Evolutionary conservation across 2,329 filamentous ascomycete genomes (phyloP).

Genomic region (Lecanicillium sp.): DNA sequence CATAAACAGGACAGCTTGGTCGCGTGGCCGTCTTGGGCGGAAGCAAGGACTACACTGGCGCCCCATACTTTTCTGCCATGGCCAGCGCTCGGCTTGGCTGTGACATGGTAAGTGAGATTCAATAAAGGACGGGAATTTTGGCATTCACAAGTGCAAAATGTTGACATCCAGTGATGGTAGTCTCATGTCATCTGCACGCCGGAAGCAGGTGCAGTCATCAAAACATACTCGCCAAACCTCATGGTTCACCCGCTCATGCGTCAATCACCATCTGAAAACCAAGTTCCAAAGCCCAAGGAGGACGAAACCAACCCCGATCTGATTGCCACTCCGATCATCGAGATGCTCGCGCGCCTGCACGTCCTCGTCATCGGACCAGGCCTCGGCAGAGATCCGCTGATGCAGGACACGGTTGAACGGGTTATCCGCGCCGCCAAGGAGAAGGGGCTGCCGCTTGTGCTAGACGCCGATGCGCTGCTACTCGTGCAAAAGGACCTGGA

Average conservation of each 20-base stretch:
- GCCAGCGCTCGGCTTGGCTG: conserved; percentile 84
- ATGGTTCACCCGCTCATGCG: conserved; percentile 98
- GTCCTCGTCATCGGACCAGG: conserved; percentile 91
- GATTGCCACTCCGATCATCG: conserved; percentile 62
- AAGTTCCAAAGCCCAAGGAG: conserved; percentile 30
- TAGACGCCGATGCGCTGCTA: conserved; percentile 85
- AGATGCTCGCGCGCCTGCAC: conserved; percentile 79
- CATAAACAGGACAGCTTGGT: conserved; percentile 71
- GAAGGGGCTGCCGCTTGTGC: conserved; percentile 66
- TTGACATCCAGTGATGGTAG: conserved; percentile 29
- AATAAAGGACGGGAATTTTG: neutral
- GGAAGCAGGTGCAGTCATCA: conserved; percentile 80
- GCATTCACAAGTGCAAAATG: neutral
- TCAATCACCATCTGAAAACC: conserved; percentile 48
- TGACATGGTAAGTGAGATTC: conserved; percentile 61
- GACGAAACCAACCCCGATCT: conserved; percentile 33
- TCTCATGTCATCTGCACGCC: conserved; percentile 95
- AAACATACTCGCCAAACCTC: conserved; percentile 93
- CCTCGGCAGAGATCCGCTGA: conserved; percentile 79
- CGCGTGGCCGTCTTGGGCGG: conserved; percentile 91
- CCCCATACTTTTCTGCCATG: conserved; percentile 97
- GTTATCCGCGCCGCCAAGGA: conserved; percentile 74
- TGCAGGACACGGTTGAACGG: conserved; percentile 75
- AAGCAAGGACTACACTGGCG: conserved; percentile 92
- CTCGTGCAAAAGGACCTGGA: conserved; percentile 69